Percentiles rank a stretch among this genome's conserved stretches.
These are phyloP conservation scores for Candida coleopterorum DNA, from an alignment of 805 yeast species.

Conservation along the genomic window DNA sequence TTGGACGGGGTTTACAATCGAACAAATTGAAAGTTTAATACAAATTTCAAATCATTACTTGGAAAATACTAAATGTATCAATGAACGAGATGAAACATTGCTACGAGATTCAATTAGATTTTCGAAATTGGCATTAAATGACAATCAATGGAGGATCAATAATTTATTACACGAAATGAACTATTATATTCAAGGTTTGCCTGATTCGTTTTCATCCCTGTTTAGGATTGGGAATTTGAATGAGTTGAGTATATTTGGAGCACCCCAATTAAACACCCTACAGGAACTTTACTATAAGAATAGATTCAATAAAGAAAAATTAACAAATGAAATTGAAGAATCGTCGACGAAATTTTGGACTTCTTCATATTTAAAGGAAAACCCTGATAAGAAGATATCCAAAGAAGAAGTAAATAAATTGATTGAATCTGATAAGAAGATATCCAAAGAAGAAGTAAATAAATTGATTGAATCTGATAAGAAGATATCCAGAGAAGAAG, in stretches of 20 bases:
- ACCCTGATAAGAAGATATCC: conserved; percentile 11
- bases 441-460: conserved; percentile 1
- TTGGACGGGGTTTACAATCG: conserved; percentile 68
- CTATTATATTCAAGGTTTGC: conserved; percentile 45
- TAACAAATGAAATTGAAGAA: conserved; percentile 27
- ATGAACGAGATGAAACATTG: conserved; percentile 34
- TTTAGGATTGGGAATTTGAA: conserved; percentile 18
- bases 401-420: too few relatives aligned
- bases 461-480: too few relatives aligned
- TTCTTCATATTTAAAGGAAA: conserved; percentile 47
- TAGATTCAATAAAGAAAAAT: conserved; percentile 33
- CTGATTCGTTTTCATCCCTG: conserved; percentile 32
- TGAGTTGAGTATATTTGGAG: conserved; percentile 48
- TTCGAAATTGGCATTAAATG: conserved; percentile 46
- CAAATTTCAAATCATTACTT: conserved; percentile 44
- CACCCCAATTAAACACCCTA: conserved; percentile 49
- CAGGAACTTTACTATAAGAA: conserved; percentile 53
- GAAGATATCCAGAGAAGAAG: too few relatives aligned
- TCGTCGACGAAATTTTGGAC: conserved; percentile 48
- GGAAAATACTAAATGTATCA: conserved; percentile 34
- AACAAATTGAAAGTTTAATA: conserved; percentile 51
- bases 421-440: too few relatives aligned
- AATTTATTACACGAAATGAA: conserved; percentile 65
- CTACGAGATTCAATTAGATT: conserved; percentile 40
- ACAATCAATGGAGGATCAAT: conserved; percentile 53